Evolutionary conservation across 352 stramenopile species (phyloP).

Genomic region (Globisporangium parvum): DNA sequence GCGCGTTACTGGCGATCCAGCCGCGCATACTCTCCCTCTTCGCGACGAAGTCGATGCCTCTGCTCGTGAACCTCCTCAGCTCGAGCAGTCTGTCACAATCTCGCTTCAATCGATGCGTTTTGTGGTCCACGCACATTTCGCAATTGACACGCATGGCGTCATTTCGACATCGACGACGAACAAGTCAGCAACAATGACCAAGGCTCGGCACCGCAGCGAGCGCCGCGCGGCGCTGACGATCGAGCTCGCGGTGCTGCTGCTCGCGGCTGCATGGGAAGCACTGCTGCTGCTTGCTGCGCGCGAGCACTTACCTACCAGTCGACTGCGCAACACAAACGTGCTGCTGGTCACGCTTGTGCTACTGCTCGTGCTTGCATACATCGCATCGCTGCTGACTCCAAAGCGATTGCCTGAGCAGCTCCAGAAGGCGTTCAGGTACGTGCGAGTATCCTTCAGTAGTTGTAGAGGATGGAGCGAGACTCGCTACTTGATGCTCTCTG

Average conservation of each 20-base stretch:
- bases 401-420: conserved; percentile 3
- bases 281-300: background rate
- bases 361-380: conserved; percentile 1
- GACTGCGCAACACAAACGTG: background rate
- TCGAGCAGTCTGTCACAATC: too few relatives aligned
- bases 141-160: too few relatives aligned
- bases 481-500: background rate
- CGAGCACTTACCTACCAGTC: background rate
- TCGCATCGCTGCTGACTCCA: background rate
- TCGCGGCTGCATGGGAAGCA: conserved; percentile 4
- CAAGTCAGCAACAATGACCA: too few relatives aligned
- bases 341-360: conserved; percentile 1
- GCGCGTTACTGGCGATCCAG: too few relatives aligned
- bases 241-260: conserved; percentile 3
- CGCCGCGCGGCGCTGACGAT: conserved; percentile 8
- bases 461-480: background rate
- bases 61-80: too few relatives aligned
- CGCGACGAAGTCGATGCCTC: too few relatives aligned
- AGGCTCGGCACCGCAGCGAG: background rate
- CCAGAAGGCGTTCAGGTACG: conserved; percentile 8
- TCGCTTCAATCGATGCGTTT: too few relatives aligned
- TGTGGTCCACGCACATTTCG: too few relatives aligned
- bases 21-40: too few relatives aligned
- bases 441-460: background rate
- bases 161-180: too few relatives aligned